phyloP scores from a whole-genome alignment of 495 filamentous ascomycete genomes.

The Tuber melanosporum region DNA sequence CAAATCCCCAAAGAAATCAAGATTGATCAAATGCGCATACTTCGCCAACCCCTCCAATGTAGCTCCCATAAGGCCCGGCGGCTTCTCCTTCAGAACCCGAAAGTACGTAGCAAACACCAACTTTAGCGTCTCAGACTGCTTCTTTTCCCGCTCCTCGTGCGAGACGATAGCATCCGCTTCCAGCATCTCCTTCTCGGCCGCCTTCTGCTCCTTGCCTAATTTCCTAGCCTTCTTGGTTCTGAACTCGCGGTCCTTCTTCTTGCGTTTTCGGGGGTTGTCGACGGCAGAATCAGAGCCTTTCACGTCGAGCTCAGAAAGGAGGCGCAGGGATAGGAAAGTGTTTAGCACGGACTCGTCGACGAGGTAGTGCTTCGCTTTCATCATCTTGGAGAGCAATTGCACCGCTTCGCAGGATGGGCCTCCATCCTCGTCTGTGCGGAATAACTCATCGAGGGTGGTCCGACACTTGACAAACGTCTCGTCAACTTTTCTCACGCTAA shows the following conservation, averaged over 20 bases:
- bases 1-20: conserved; percentile 95
- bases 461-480: conserved; percentile 70
- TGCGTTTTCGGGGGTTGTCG: conserved; percentile 48
- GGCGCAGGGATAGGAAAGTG: conserved; percentile 79
- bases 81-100: conserved; percentile 77
- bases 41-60: conserved; percentile 85
- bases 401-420: conserved; percentile 80
- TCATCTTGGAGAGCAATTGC: conserved; percentile 81
- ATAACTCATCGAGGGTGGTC: conserved; percentile 71
- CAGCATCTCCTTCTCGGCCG: conserved; percentile 84
- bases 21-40: conserved; percentile 93
- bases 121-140: conserved; percentile 90
- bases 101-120: conserved; percentile 93
- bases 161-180: conserved; percentile 84
- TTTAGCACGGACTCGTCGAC: conserved; percentile 81
- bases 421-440: conserved; percentile 82
- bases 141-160: conserved; percentile 84
- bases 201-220: conserved; percentile 71
- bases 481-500: conserved; percentile 63
- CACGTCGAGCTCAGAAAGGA: conserved; percentile 76
- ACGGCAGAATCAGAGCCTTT: conserved; percentile 71
- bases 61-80: conserved; percentile 78
- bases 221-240: conserved; percentile 70
- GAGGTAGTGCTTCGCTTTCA: conserved; percentile 72
- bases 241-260: conserved; percentile 51